Conservation (phyloP, 164 flowering plant species). For the Aristolochia californica region DNA sequence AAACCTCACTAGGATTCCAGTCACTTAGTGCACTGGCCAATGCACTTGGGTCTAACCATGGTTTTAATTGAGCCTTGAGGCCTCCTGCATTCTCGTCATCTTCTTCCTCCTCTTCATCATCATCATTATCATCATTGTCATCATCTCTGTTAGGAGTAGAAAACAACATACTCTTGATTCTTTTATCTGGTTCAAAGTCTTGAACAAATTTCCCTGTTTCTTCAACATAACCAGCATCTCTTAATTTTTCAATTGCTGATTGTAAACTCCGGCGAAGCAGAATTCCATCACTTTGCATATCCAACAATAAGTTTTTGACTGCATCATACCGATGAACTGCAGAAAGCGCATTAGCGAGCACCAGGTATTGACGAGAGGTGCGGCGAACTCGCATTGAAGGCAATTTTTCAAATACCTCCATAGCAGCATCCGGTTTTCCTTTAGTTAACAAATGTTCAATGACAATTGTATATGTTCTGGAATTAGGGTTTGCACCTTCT, state of each 20-base stretch:
- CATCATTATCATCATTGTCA: slow-evolving; percentile 18
- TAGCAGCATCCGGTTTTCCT: slow-evolving; percentile 45
- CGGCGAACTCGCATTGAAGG: slow-evolving; percentile 73
- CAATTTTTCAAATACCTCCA: slow-evolving; percentile 50
- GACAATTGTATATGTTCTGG: slow-evolving; percentile 63
- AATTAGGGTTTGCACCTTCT: slow-evolving; percentile 72
- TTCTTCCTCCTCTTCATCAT: slow-evolving; percentile 18
- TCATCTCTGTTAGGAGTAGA: slow-evolving; percentile 22
- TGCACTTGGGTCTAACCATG: slow-evolving; percentile 90
- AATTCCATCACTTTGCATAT: slow-evolving; percentile 68
- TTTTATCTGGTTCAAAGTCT: slow-evolving; percentile 59
- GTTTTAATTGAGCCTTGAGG: slow-evolving; percentile 40
- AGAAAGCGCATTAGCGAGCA: slow-evolving; percentile 42
- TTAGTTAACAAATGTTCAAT: slow-evolving; percentile 53
- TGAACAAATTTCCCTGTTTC: slow-evolving; percentile 37
- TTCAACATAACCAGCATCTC: slow-evolving; percentile 43
- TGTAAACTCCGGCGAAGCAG: slow-evolving; percentile 53
- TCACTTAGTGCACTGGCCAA: slow-evolving; percentile 58
- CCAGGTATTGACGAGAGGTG: slow-evolving; percentile 48
- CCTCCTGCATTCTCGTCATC: slow-evolving; percentile 9
- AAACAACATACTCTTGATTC: slow-evolving; percentile 36
- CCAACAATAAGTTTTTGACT: slow-evolving; percentile 41
- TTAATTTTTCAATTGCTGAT: slow-evolving; percentile 34
- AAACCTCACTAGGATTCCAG: slow-evolving; percentile 59
- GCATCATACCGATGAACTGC: slow-evolving; percentile 28